Percentiles rank a stretch among this genome's conserved stretches.
Evolutionary conservation across 208 protist species (phyloP).

Genomic region (Perkinsela sp.): DNA sequence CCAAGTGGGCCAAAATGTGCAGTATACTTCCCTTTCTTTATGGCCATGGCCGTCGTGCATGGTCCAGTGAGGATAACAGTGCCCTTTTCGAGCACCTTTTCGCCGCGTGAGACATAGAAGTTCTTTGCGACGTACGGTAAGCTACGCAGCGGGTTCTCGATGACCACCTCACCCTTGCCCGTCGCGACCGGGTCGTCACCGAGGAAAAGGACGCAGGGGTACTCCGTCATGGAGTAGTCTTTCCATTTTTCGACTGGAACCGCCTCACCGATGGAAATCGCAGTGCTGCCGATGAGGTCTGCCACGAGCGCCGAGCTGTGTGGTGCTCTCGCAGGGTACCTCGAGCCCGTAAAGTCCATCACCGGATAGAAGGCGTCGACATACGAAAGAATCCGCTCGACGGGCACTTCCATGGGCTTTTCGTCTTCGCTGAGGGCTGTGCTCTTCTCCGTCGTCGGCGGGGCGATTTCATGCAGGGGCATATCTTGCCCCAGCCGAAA

Average conservation of each 20-base stretch:
- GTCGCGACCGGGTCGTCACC: not conserved
- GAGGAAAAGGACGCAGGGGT: not conserved
- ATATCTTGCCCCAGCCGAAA: not conserved
- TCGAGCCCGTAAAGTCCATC: not conserved
- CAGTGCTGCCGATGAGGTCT: not conserved
- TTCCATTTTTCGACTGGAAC: not conserved
- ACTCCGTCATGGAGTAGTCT: not conserved
- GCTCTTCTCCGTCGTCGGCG: not conserved
- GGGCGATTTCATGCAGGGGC: not conserved
- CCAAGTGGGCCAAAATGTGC: not conserved
- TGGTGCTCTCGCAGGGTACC: not conserved
- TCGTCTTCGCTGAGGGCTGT: not conserved
- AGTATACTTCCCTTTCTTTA: not conserved
- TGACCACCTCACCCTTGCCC: not conserved
- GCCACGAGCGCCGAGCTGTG: not conserved
- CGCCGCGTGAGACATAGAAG: not conserved
- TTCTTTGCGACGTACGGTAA: not conserved
- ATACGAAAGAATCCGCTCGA: not conserved
- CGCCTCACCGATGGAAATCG: not conserved
- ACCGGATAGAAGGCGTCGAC: not conserved
- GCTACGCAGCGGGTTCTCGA: not conserved
- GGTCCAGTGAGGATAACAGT: not conserved
- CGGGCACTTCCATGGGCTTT: not conserved
- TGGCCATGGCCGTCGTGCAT: not conserved
- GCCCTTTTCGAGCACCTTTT: not conserved